A percentile compares a stretch with the other conserved stretches of the same genome.
These are phyloP conservation scores for Annulohypoxylon truncatum DNA, from an alignment of 2,329 filamentous ascomycete species.

Conservation along the genomic window DNA sequence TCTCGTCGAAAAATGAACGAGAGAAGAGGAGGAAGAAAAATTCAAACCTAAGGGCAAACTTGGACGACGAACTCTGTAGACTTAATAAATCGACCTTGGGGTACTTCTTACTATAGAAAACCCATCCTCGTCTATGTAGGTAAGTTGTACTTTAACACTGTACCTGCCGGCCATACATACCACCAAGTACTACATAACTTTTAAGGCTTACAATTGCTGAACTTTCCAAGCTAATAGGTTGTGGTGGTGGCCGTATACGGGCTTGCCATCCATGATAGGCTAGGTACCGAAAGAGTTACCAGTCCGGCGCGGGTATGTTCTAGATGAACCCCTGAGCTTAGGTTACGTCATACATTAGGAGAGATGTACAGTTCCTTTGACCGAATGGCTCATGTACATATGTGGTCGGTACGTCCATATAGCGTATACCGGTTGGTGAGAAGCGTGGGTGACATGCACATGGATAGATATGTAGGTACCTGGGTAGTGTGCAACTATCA, in stretches of 20 bases:
- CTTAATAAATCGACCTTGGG: slow-evolving; percentile 15
- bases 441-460: neutral
- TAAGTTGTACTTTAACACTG: slow-evolving; percentile 6
- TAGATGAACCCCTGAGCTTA: slow-evolving; percentile 17
- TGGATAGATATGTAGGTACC: neutral
- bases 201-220: slow-evolving; percentile 8
- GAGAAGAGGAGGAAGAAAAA: slow-evolving; percentile 15
- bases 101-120: slow-evolving; percentile 10
- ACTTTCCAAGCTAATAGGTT: slow-evolving; percentile 22
- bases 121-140: slow-evolving; percentile 11
- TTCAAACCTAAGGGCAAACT: slow-evolving; percentile 23
- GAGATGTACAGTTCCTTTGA: slow-evolving; percentile 13
- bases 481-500: slow-evolving; percentile 1
- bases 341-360: slow-evolving; percentile 35
- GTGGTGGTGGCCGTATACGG: neutral
- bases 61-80: slow-evolving; percentile 18
- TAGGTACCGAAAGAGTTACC: slow-evolving; percentile 17
- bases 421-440: slow-evolving; percentile 24
- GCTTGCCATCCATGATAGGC: slow-evolving; percentile 10
- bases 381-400: slow-evolving; percentile 16
- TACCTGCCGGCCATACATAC: neutral
- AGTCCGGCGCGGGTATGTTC: slow-evolving; percentile 22
- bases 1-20: slow-evolving; percentile 5
- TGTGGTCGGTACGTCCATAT: slow-evolving; percentile 14
- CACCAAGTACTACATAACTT: neutral